These are phyloP conservation scores for Cladosporium sp. DNA, from an alignment of 2,329 filamentous ascomycete genomes.

Conservation along the genomic window DNA sequence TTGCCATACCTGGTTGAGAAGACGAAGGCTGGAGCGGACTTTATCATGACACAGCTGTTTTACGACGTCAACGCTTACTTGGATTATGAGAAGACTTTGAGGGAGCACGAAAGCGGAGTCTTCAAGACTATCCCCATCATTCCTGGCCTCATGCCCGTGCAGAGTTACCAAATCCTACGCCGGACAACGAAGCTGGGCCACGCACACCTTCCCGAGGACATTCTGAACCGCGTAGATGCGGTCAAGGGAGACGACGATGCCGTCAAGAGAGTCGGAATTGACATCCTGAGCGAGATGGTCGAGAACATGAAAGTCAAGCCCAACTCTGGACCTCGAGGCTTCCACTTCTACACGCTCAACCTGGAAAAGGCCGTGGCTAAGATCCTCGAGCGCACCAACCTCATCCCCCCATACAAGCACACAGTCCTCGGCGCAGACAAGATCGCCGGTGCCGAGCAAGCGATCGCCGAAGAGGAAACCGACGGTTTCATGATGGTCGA, in stretches of 20 bases:
- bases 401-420: slow-evolving; percentile 59
- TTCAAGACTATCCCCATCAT: slow-evolving; percentile 89
- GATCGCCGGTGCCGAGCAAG: slow-evolving; percentile 30
- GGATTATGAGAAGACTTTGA: slow-evolving; percentile 69
- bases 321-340: slow-evolving; percentile 62
- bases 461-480: slow-evolving; percentile 42
- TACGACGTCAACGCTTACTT: slow-evolving; percentile 84
- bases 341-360: slow-evolving; percentile 97
- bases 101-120: slow-evolving; percentile 74
- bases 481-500: slow-evolving; percentile 40
- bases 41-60: slow-evolving; percentile 97
- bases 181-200: slow-evolving; percentile 92
- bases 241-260: slow-evolving; percentile 76
- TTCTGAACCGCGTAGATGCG: slow-evolving; percentile 65
- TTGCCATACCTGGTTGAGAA: slow-evolving; percentile 88
- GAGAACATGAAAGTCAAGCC: slow-evolving; percentile 61
- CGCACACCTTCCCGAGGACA: slow-evolving; percentile 67
- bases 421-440: slow-evolving; percentile 35
- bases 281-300: slow-evolving; percentile 79
- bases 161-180: slow-evolving; percentile 93
- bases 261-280: slow-evolving; percentile 73
- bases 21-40: slow-evolving; percentile 85
- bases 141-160: slow-evolving; percentile 93
- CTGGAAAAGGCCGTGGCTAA: slow-evolving; percentile 94
- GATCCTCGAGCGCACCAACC: slow-evolving; percentile 76